Evolutionary conservation across 345 rosid genomes (phyloP), one percentile per base, ranked within the genome.

Genomic region (Chamaenerion angustifolium): DNA sequence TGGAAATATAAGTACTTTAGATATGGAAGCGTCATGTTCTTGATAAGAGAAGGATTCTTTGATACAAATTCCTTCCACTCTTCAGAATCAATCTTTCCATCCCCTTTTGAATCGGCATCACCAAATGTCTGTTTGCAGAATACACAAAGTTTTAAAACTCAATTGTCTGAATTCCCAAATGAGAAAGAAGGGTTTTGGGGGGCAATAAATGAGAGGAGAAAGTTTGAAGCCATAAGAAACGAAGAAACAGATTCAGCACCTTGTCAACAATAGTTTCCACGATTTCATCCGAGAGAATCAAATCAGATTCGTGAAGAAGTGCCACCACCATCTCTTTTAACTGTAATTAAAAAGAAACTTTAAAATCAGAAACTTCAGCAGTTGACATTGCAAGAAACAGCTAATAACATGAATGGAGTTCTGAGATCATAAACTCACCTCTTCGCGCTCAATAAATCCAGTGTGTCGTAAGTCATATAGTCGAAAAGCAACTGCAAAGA

Each of bases 261-360:
- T 80, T 78, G 66, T 77, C 77, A 8, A 92, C 93, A 45, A 87
- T 87, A 16, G 68, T 48, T 76, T 87, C 83, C 13, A 92, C 77
- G 16, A 68, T 50, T 46, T 87, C 95, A 21, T 86, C 85, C 0
- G 89, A 72, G 17, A 92, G 68, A 10, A 64, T 41, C 40, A 92
- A 80, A 43, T 87, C 95, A 0, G 98, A 90, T 71, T 90, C 98
- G 10, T 81, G 77, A 59, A 86, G 75, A 52, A 90, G 84, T 10
- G 92, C 98, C 60, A 81, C 15, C n/a, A 90, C 98, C 98, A 90
- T 90, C 74, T 76, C 87, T 72, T 73, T 90, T 67, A 90, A 66
- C 98, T 89, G 64, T 48, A 11, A 54, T 16, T 18, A 35, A 35
- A 11, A 27, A 13, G 8, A 16, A 12, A 8, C 17, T 41, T 49